phyloP scores from a whole-genome alignment of 257 asterid species.

The Mentha longifolia region DNA sequence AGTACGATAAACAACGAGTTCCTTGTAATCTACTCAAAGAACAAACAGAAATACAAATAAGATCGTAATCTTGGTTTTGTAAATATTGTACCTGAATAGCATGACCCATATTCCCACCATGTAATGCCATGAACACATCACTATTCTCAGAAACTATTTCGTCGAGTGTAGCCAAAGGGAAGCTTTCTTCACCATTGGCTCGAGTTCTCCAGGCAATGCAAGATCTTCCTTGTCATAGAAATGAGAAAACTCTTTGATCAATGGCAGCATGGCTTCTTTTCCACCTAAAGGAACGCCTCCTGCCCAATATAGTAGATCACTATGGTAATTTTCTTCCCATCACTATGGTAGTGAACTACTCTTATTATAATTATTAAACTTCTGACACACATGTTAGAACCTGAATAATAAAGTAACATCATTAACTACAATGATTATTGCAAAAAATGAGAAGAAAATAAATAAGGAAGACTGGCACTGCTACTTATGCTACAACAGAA shows the following conservation, averaged over 20 bases:
- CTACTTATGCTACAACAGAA: too few relatives aligned
- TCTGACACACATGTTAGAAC: too few relatives aligned
- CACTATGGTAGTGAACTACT: too few relatives aligned
- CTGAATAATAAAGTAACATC: too few relatives aligned
- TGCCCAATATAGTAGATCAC: constrained; percentile 77
- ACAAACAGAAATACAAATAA: too few relatives aligned
- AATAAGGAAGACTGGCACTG: too few relatives aligned
- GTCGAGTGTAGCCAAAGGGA: constrained; percentile 83
- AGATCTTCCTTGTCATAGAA: constrained; percentile 82
- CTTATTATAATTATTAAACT: too few relatives aligned
- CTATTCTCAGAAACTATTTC: constrained; percentile 77
- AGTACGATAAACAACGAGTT: background rate
- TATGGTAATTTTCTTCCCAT: constrained; percentile 74
- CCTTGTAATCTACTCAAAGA: background rate
- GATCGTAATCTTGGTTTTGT: background rate
- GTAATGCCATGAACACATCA: constrained; percentile 89
- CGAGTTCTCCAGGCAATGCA: constrained; percentile 79
- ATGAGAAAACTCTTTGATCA: constrained; percentile 58
- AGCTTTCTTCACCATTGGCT: constrained; percentile 64
- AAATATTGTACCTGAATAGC: constrained; percentile 51
- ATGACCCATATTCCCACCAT: constrained; percentile 97
- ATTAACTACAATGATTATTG: too few relatives aligned
- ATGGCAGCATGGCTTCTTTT: constrained; percentile 67
- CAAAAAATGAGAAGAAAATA: too few relatives aligned
- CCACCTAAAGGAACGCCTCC: constrained; percentile 91